These are phyloP conservation scores for Chlamydomonas sphaeroides DNA, from an alignment of 139 green algal species.

Conservation along the genomic window DNA sequence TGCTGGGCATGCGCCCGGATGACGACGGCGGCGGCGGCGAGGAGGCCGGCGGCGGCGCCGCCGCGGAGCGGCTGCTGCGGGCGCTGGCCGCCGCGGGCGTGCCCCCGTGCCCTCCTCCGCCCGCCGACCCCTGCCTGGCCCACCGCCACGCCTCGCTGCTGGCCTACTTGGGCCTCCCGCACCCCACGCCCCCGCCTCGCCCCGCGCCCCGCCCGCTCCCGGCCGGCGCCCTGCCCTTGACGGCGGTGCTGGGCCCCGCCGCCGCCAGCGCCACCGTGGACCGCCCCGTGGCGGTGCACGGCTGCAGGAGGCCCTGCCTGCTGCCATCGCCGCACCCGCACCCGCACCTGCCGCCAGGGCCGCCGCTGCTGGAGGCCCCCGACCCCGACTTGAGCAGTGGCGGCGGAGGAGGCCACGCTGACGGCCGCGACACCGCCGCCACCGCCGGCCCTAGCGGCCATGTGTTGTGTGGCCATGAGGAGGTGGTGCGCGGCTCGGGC, in stretches of 20 bases:
- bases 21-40: neutral
- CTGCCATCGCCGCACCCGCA: too few species aligned
- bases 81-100: neutral
- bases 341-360: too few species aligned
- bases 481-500: neutral
- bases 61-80: neutral
- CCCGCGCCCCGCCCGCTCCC: neutral
- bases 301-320: constrained; percentile 5
- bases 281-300: constrained; percentile 13
- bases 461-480: constrained; percentile 4
- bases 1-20: neutral
- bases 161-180: constrained; percentile 7
- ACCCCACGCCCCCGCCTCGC: constrained; percentile 5
- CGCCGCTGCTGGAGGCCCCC: too few species aligned
- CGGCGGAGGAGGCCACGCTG: too few species aligned
- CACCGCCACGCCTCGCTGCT: neutral
- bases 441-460: too few species aligned
- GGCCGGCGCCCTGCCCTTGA: too few species aligned
- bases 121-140: neutral
- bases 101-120: neutral
- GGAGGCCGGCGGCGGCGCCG: too few species aligned
- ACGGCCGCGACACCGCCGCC: too few species aligned
- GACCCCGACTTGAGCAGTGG: too few species aligned
- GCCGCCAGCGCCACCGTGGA: neutral
- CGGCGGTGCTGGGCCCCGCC: neutral